These are phyloP conservation scores for Euryodendron excelsum DNA, from an alignment of 148 eudicot species.

Conservation along the genomic window DNA sequence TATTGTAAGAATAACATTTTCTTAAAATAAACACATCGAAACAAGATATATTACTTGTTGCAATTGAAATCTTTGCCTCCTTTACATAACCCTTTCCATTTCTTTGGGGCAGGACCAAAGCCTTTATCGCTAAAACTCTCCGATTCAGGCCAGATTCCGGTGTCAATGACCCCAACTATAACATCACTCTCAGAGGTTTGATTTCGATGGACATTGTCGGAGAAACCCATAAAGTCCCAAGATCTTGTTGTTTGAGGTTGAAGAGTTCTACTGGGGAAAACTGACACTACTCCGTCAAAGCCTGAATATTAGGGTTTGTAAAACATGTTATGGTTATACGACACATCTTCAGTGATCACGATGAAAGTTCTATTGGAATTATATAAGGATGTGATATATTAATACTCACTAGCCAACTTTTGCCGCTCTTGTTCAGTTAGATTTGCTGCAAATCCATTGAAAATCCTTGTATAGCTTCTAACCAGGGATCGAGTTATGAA, in stretches of 20 bases:
- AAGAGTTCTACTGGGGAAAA: constrained; percentile 42
- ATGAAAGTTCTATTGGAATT: too few species aligned
- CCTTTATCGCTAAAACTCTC: constrained; percentile 48
- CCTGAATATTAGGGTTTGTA: constrained; percentile 17
- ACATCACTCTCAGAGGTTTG: constrained; percentile 30
- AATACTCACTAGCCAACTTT: constrained; percentile 25
- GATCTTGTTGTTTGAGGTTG: constrained; percentile 60
- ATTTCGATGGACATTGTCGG: constrained; percentile 11
- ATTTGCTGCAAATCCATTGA: constrained; percentile 48
- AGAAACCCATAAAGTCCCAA: constrained; percentile 61
- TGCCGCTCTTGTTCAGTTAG: constrained; percentile 32
- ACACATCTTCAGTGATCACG: too few species aligned
- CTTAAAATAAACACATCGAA: too few species aligned
- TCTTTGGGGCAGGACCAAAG: constrained; percentile 43
- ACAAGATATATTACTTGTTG: constrained; percentile 43
- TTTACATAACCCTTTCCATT: constrained; percentile 56
- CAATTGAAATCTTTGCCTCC: constrained; percentile 45
- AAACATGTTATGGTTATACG: too few species aligned
- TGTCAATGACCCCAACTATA: constrained; percentile 46
- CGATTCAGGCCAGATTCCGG: constrained; percentile 61
- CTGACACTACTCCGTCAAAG: constrained; percentile 42
- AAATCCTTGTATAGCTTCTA: constrained; percentile 39
- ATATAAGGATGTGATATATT: too few species aligned
- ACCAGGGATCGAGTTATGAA: constrained; percentile 13
- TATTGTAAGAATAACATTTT: too few species aligned